Evolutionary conservation across 148 eudicot species (phyloP), one percentile per base, ranked within the genome.

Genomic region (Vaccinium darrowii): DNA sequence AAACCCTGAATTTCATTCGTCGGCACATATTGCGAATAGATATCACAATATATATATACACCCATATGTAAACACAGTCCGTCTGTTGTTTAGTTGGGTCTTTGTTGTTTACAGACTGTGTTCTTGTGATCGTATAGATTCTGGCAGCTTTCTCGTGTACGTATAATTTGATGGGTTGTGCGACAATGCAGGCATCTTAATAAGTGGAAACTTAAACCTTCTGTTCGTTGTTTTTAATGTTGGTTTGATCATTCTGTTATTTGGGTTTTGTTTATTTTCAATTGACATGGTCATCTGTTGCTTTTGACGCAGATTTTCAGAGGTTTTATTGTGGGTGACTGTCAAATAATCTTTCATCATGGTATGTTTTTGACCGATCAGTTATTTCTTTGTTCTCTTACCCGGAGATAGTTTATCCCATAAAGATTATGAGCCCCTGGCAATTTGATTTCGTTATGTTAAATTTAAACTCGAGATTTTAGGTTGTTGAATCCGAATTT

Each of bases 201-300:
- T 30, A 14, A 30, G 30, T 71, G 36, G 39, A 71, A 71, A 74
- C 77, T 74, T 47, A 74, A 72, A 72, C 50, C 76, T 72, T 18
- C 7, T 74, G 51, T 16, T 74, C 79, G 51, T 76, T n/a, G 78
- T 43, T 74, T 16, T 21, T 76, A 7, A 7, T 76, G n/a, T 49
- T 76, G 23, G 30, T 8, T 50, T 76, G 25, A 47, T 47, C 54
- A 76, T 76, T 76, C 54, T 21, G 27, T 21, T 21, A 21, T 19
- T 49, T 76, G 27, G 79, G 56, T 76, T 47, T 49, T n/a, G 30
- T 47, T 50, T 3, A 7, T 21, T n/a, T 49, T 19, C 25, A 7
- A 74, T 74, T 76, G 56, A 76, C 23, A 76, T 50, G 79, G 56
- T 49, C 49, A 7, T n/a, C 79, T 47, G 79, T 76, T 49, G 79